Conservation (phyloP, 1,284 basidiomycete species). For the Pseudozyma thailandica region DNA sequence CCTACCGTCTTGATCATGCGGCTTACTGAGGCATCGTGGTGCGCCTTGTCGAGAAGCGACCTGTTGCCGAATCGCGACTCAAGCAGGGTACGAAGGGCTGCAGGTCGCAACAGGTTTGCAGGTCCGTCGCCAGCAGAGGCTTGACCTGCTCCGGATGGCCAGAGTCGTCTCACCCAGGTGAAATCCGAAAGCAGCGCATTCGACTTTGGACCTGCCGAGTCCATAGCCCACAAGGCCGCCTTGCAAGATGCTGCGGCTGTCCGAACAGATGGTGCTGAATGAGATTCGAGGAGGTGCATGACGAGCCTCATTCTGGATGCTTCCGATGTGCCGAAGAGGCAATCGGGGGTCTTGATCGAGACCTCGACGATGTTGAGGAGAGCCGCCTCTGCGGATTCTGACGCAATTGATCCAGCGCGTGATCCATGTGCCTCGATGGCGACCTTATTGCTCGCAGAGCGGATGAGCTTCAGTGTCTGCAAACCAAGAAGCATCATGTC, state of each 20-base stretch:
- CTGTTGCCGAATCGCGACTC: slow-evolving; percentile 34
- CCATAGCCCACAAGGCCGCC: slow-evolving; percentile 32
- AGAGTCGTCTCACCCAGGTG: slow-evolving; percentile 37
- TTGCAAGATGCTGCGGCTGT: slow-evolving; percentile 31
- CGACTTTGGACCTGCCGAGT: slow-evolving; percentile 14
- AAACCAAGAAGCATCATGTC: slow-evolving; percentile 37
- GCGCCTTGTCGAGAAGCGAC: slow-evolving; percentile 30
- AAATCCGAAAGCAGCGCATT: slow-evolving; percentile 27
- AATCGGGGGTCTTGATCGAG: slow-evolving; percentile 25
- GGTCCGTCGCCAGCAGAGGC: slow-evolving; percentile 25
- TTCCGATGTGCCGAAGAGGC: slow-evolving; percentile 8
- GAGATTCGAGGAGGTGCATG: slow-evolving; percentile 30
- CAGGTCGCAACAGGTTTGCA: slow-evolving; percentile 38
- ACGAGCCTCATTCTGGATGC: slow-evolving; percentile 23
- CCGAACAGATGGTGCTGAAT: slow-evolving; percentile 15
- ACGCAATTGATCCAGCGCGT: neutral
- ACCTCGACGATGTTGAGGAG: slow-evolving; percentile 37
- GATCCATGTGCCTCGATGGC: slow-evolving; percentile 8
- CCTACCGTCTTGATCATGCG: slow-evolving; percentile 39
- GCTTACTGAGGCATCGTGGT: slow-evolving; percentile 31
- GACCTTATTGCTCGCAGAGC: slow-evolving; percentile 21
- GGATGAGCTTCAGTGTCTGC: slow-evolving; percentile 36
- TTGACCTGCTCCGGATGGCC: slow-evolving; percentile 9
- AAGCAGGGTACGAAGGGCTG: slow-evolving; percentile 24
- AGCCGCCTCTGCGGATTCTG: slow-evolving; percentile 16